These are phyloP conservation scores for Azolla pinnata DNA, from an alignment of 75 land plant genomes.

Conservation along the genomic window DNA sequence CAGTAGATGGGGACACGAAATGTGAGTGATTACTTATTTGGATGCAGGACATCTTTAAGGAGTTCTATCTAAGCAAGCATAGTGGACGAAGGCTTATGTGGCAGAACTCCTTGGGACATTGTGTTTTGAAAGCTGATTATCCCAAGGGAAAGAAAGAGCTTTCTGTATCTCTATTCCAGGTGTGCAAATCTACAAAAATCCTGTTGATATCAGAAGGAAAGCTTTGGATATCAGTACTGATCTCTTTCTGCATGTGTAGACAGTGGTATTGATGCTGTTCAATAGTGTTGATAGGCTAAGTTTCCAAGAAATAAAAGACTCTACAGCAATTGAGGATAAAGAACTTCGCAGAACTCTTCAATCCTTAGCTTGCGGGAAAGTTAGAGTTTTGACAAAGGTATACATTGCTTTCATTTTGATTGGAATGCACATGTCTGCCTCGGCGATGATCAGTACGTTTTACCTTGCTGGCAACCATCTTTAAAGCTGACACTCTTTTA, in stretches of 20 bases:
- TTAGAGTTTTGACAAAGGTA: slow-evolving; percentile 92
- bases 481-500: too few relatives aligned
- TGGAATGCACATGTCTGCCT: too few relatives aligned
- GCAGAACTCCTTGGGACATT: slow-evolving; percentile 98
- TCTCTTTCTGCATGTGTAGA: slow-evolving; percentile 29
- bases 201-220: too few relatives aligned
- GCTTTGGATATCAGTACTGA: neutral
- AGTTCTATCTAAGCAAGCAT: slow-evolving; percentile 95
- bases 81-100: slow-evolving; percentile 98
- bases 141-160: slow-evolving; percentile 97
- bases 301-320: slow-evolving; percentile 91
- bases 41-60: slow-evolving; percentile 98
- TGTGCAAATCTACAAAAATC: slow-evolving; percentile 9
- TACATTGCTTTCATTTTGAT: neutral
- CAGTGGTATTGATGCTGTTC: slow-evolving; percentile 96
- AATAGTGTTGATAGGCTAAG: slow-evolving; percentile 76
- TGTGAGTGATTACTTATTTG: too few relatives aligned
- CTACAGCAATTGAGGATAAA: slow-evolving; percentile 95
- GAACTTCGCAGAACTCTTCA: slow-evolving; percentile 95
- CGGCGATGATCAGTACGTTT: too few relatives aligned
- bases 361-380: slow-evolving; percentile 98
- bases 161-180: slow-evolving; percentile 98
- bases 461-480: too few relatives aligned
- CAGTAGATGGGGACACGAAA: too few relatives aligned
- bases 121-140: slow-evolving; percentile 92